Evolutionary conservation across 306 rosid genomes (phyloP).

Genomic region (Vigna mungo): DNA sequence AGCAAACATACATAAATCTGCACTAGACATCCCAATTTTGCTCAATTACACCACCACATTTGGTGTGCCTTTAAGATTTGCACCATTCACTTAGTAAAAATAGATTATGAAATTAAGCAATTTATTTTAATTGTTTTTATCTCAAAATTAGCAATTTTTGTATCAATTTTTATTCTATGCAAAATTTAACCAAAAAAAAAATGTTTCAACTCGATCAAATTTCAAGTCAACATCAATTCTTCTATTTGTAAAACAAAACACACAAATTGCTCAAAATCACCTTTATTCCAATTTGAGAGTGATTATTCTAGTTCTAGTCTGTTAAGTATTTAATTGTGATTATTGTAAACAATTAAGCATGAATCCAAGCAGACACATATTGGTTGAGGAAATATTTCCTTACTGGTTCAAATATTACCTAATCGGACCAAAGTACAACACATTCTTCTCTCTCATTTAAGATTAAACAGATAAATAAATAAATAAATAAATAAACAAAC

Average conservation of each 20-base stretch:
- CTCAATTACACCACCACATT: background rate
- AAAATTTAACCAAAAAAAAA: background rate
- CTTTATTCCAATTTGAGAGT: background rate
- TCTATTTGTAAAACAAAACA: background rate
- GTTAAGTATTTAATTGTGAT: background rate
- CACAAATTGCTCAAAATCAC: background rate
- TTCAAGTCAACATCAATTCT: background rate
- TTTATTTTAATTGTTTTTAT: background rate
- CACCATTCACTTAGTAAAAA: background rate
- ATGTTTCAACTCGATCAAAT: too few relatives aligned
- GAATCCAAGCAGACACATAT: background rate
- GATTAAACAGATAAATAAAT: constrained; percentile 19
- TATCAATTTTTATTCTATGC: background rate
- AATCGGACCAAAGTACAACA: constrained; percentile 28
- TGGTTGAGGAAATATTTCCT: background rate
- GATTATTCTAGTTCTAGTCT: background rate
- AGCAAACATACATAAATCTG: too few relatives aligned
- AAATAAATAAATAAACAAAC: background rate
- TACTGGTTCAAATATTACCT: background rate
- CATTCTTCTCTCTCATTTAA: constrained; percentile 1
- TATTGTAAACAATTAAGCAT: background rate
- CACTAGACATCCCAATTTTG: background rate
- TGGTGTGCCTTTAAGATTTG: background rate
- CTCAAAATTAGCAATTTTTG: background rate
- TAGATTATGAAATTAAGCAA: background rate